A percentile compares a stretch with the other conserved stretches of the same genome.
These are phyloP conservation scores for Deinandra increscens DNA, from an alignment of 129 eudicot species.

Conservation along the genomic window DNA sequence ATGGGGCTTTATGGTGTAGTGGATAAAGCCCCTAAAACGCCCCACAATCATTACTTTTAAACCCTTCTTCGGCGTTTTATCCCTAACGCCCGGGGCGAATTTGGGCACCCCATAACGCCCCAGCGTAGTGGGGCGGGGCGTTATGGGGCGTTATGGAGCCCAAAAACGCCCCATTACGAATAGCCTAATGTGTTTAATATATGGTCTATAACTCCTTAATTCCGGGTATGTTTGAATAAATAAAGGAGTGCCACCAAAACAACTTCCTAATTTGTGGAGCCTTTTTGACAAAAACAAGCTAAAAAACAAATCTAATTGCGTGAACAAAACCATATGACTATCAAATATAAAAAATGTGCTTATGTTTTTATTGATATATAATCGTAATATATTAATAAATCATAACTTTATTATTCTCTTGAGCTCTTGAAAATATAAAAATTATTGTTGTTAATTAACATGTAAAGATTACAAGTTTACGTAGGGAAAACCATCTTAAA, in stretches of 20 bases:
- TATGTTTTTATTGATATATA: background rate
- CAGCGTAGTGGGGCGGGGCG: too few species aligned
- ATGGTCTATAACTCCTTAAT: slow-evolving; percentile 26
- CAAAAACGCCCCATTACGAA: too few species aligned
- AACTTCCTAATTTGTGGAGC: slow-evolving; percentile 26
- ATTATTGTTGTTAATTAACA: background rate
- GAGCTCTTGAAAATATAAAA: background rate
- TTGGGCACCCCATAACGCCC: too few species aligned
- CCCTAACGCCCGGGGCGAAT: too few species aligned
- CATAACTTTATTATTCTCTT: too few species aligned
- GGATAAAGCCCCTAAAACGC: too few species aligned
- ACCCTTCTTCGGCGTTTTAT: too few species aligned
- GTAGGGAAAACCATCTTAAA: too few species aligned
- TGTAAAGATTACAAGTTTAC: background rate
- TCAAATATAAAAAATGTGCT: background rate
- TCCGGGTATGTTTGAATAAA: slow-evolving; percentile 19
- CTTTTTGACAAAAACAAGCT: slow-evolving; percentile 12
- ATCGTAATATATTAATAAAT: too few species aligned
- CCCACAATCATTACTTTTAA: too few species aligned
- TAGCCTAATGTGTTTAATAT: slow-evolving; percentile 21
- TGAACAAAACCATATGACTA: background rate
- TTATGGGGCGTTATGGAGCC: too few species aligned
- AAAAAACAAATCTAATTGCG: slow-evolving; percentile 6
- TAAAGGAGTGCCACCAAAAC: slow-evolving; percentile 19
- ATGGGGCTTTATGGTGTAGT: too few species aligned